These are phyloP conservation scores for Camellia japonica DNA, from an alignment of 148 eudicot species.

Conservation along the genomic window DNA sequence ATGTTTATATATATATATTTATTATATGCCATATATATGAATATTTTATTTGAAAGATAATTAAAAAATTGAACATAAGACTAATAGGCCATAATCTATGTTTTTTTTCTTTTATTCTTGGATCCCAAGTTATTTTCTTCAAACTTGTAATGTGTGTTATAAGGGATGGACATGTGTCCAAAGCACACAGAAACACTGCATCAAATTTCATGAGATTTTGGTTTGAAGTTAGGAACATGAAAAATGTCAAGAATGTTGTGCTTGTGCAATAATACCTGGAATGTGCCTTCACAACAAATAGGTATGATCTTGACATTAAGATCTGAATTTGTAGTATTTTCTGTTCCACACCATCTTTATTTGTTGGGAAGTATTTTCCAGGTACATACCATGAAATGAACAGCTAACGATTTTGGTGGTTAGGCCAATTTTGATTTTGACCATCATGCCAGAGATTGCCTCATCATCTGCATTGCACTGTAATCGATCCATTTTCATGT, in stretches of 20 bases:
- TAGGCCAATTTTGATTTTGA: slow-evolving; percentile 1
- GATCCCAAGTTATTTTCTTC: too few relatives aligned
- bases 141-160: background rate
- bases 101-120: too few relatives aligned
- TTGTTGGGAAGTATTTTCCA: background rate
- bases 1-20: too few relatives aligned
- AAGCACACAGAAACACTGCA: background rate
- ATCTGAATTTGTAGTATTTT: background rate
- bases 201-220: background rate
- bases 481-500: background rate
- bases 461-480: background rate
- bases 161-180: background rate
- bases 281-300: background rate
- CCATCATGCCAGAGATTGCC: background rate
- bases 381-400: background rate
- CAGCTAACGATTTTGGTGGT: background rate
- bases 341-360: background rate
- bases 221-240: background rate
- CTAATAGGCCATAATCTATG: too few relatives aligned
- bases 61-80: too few relatives aligned
- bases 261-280: background rate
- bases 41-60: too few relatives aligned
- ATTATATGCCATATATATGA: too few relatives aligned
- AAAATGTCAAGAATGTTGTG: background rate
- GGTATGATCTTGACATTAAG: background rate